Evolutionary conservation across 2,329 filamentous ascomycete species (phyloP).

Genomic region (Fusarium sacchari): DNA sequence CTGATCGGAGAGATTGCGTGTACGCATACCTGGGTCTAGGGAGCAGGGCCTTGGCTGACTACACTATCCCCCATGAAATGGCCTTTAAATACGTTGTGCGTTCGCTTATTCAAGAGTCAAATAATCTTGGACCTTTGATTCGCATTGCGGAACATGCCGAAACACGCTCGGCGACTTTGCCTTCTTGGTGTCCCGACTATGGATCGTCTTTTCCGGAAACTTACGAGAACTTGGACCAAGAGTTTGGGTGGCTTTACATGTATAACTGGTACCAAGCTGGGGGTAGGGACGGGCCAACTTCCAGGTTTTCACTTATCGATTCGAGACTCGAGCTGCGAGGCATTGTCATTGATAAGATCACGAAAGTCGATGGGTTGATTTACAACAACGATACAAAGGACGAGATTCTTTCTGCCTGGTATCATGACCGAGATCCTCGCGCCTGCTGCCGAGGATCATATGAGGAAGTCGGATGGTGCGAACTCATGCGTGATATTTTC

Average conservation of each 20-base stretch:
- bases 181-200: background rate
- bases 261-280: background rate
- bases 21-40: background rate
- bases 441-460: background rate
- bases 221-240: background rate
- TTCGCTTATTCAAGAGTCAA: background rate
- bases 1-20: background rate
- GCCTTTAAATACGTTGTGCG: background rate
- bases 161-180: background rate
- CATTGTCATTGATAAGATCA: background rate
- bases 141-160: background rate
- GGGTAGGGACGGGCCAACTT: fast-evolving
- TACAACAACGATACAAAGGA: fast-evolving
- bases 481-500: background rate
- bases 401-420: background rate
- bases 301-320: background rate
- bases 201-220: background rate
- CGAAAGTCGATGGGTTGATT: background rate
- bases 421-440: background rate
- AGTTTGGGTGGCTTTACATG: background rate
- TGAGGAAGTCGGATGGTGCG: background rate
- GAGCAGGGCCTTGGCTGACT: background rate
- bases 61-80: background rate
- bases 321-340: background rate
- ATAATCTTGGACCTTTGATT: background rate